Evolutionary conservation across 129 eudicot species (phyloP).

Genomic region (Ambrosia artemisiifolia): DNA sequence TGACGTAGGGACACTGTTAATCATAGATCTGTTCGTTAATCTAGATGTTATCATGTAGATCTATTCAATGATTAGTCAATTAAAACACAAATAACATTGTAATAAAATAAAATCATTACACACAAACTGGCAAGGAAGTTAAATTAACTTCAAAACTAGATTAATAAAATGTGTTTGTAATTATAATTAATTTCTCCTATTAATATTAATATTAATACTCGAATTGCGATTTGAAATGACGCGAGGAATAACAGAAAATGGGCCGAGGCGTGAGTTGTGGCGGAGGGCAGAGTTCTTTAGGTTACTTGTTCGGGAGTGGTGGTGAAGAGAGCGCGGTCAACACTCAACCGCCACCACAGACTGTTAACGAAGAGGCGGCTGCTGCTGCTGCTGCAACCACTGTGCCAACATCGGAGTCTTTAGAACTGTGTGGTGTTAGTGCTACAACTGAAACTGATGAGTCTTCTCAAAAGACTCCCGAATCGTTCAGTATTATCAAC

Average conservation of each 20-base stretch:
- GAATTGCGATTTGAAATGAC: not conserved
- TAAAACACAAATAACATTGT: not conserved
- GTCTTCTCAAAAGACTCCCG: constrained; percentile 19
- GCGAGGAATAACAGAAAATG: constrained; percentile 32
- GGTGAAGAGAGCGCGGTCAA: constrained; percentile 19
- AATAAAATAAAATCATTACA: not conserved
- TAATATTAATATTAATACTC: not conserved
- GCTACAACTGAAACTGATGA: constrained; percentile 6
- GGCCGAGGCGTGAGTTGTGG: constrained; percentile 84
- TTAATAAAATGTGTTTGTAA: not conserved
- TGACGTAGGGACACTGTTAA: not conserved
- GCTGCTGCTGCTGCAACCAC: constrained; percentile 25
- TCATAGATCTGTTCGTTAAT: constrained; percentile 6
- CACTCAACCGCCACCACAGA: constrained; percentile 37
- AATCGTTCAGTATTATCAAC: constrained; percentile 28
- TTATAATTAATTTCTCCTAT: not conserved
- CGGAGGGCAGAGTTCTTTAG: constrained; percentile 80
- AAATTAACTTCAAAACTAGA: not conserved
- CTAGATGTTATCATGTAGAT: not conserved
- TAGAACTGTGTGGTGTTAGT: constrained; percentile 12
- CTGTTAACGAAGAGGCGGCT: constrained; percentile 20
- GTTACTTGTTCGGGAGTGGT: constrained; percentile 50
- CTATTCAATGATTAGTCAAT: not conserved
- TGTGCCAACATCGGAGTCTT: constrained; percentile 36
- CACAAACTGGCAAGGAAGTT: not conserved